These are phyloP conservation scores for Tetrapisispora nanseiensis DNA, from an alignment of 805 yeast species.

Conservation along the genomic window DNA sequence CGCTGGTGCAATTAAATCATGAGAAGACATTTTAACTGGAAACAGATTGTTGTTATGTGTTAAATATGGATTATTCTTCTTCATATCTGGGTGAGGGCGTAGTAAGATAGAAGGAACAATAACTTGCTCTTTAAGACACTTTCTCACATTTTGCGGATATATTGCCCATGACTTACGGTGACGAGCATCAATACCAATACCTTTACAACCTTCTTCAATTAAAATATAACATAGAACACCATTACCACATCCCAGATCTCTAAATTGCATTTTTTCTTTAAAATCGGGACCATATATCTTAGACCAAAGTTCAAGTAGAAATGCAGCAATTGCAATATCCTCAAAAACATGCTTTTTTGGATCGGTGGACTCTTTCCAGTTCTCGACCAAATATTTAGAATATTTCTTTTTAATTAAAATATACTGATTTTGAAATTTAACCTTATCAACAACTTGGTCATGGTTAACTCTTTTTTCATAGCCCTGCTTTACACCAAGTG, in stretches of 20 bases:
- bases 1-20: conserved; percentile 38
- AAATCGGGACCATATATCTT: conserved; percentile 35
- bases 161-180: conserved; percentile 78
- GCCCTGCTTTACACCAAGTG: conserved; percentile 73
- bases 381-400: conserved; percentile 61
- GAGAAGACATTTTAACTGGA: conserved; percentile 28
- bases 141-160: conserved; percentile 58
- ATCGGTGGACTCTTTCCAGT: conserved; percentile 91
- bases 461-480: conserved; percentile 83
- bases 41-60: conserved; percentile 49
- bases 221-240: conserved; percentile 75
- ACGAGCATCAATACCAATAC: conserved; percentile 84
- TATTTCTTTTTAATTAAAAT: conserved; percentile 72
- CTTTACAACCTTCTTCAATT: conserved; percentile 67
- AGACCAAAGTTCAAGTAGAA: conserved; percentile 78
- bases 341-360: conserved; percentile 94
- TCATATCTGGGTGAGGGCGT: conserved; percentile 58
- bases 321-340: conserved; percentile 92
- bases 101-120: conserved; percentile 68
- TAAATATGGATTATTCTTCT: conserved; percentile 42
- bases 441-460: conserved; percentile 75
- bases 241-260: conserved; percentile 93
- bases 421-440: conserved; percentile 73
- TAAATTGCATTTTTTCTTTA: conserved; percentile 42
- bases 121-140: conserved; percentile 59